Evolutionary conservation across 1,284 basidiomycete species (phyloP), one percentile per base, ranked within the genome.

Genomic region (Cutaneotrichosporon sp.): DNA sequence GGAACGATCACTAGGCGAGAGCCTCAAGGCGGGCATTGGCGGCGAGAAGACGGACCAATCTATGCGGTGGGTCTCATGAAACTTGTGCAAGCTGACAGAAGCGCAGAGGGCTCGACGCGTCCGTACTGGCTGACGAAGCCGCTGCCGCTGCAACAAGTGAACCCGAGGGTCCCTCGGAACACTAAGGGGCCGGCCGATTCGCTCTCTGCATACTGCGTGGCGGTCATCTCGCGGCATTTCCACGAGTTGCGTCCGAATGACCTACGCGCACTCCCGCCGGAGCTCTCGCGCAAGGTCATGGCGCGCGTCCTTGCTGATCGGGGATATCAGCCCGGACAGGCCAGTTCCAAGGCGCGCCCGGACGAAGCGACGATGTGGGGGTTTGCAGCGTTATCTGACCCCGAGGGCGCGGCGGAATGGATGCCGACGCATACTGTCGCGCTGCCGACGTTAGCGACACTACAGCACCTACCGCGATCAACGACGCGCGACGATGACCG

Each of bases 1-100:
- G 17, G 79, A 93, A 65, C 86, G 94, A 77, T 88, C 90, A 30
- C 46, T 50, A 22, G 17, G 18, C 34, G 53, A 54, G 33, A 36
- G 21, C 14, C 26, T 52, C 10, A 39, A 36, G 8, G 38, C 36
- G 20, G 59, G 54, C 17, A 17, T 63, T 8, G 61, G 61, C 15
- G 56, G 49, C 4, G 56, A 60, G 41, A 44, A 33, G 13, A 60
- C 58, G 0, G 61, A 62, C 46, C 15, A 18, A 33, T 17, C 23
- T 4, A 10, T 62, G 2, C 8, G 12, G 58, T 60, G 21, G 18
- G 58, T 53, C 4, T 36, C 4, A 7, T 3, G 7, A 4, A 8
- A 5, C 13, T 5, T 13, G 4, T 5, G 33, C 17, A 36, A 10
- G 34, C 58, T 58, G 38, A 55, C 37, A 17, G 10, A 42, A 67